phyloP scores from a whole-genome alignment of 768 basidiomycete species.

The Leccinum subtestaceum region DNA sequence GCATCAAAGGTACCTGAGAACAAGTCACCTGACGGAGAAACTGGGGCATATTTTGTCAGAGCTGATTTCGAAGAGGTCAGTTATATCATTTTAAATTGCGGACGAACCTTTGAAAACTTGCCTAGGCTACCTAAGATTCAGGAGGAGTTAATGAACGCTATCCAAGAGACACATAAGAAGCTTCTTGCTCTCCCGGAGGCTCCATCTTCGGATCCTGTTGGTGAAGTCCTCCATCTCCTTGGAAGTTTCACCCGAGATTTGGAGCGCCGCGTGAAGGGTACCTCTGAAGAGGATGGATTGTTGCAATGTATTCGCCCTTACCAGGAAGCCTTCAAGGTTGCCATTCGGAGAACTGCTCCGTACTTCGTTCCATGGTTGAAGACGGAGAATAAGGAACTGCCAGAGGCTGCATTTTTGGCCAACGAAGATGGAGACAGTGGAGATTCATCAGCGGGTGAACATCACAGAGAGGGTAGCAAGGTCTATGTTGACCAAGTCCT shows the following conservation, averaged over 20 bases:
- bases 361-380: conserved; percentile 51
- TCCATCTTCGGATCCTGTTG: conserved; percentile 53
- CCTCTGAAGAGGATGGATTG: conserved; percentile 49
- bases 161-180: conserved; percentile 37
- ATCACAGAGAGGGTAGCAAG: background rate
- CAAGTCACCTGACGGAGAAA: conserved; percentile 51
- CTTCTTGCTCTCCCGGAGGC: conserved; percentile 42
- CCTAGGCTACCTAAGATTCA: conserved; percentile 61
- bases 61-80: conserved; percentile 58
- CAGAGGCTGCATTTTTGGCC: conserved; percentile 31
- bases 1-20: conserved; percentile 54
- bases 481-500: conserved; percentile 57
- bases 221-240: conserved; percentile 53
- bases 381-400: conserved; percentile 1
- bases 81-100: background rate
- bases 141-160: conserved; percentile 49
- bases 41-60: conserved; percentile 62
- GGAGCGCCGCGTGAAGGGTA: conserved; percentile 46
- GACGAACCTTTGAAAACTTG: background rate
- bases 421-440: conserved; percentile 37
- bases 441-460: background rate
- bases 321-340: conserved; percentile 44
- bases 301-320: conserved; percentile 53
- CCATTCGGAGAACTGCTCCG: conserved; percentile 54
- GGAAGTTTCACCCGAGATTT: conserved; percentile 47